Percentiles rank a stretch among this genome's conserved stretches.
These are phyloP conservation scores for Scenedesmus sp. DNA, from an alignment of 163 green algal species.

Conservation along the genomic window DNA sequence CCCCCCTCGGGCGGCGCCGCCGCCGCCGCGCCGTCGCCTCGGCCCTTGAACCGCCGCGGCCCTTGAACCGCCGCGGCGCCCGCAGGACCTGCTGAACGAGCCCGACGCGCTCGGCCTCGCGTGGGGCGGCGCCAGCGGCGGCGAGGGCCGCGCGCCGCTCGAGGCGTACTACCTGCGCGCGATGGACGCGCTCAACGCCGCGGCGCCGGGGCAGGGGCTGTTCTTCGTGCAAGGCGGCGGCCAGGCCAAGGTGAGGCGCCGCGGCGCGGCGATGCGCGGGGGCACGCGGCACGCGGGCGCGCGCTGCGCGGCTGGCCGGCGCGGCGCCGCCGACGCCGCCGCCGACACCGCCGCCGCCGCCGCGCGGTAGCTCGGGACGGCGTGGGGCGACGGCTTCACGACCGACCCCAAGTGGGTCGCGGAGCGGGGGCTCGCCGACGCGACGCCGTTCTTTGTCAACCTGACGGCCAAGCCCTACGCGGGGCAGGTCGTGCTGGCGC, in stretches of 20 bases:
- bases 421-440: conserved; percentile 4
- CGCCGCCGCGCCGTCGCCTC: too few species aligned
- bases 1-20: too few species aligned
- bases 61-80: too few species aligned
- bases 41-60: too few species aligned
- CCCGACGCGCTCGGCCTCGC: conserved; percentile 22
- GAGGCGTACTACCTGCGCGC: conserved; percentile 7
- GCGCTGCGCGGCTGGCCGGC: too few species aligned
- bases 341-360: too few species aligned
- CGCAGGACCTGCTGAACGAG: conserved; percentile 45
- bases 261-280: too few species aligned
- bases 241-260: too few species aligned
- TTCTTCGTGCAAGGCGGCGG: conserved; percentile 39
- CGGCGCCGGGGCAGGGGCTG: conserved; percentile 12
- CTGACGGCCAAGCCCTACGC: conserved; percentile 31
- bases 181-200: conserved; percentile 13
- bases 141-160: background rate
- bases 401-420: conserved; percentile 16
- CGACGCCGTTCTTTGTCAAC: conserved; percentile 27
- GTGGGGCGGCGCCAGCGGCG: background rate
- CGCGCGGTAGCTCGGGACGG: background rate
- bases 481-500: conserved; percentile 28
- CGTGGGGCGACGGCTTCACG: conserved; percentile 34
- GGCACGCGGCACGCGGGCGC: too few species aligned
- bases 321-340: too few species aligned